Evolutionary conservation across 2,329 filamentous ascomycete species (phyloP), one percentile per base, ranked within the genome.

Genomic region (Didymellaceae sp.): DNA sequence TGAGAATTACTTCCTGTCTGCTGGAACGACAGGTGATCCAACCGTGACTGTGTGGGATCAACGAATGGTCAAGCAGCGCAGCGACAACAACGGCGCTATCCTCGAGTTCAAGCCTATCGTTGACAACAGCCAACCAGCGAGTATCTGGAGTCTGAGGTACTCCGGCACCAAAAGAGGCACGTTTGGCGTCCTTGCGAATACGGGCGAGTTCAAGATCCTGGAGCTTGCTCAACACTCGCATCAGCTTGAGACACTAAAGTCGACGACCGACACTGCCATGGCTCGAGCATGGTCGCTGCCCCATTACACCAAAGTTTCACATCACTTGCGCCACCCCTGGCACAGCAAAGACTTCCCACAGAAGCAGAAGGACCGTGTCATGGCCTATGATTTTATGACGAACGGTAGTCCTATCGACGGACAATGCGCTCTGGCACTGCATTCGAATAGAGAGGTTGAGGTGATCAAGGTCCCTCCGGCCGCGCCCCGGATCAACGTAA

Each of bases 1-100:
- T 61, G 85, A 87, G 58, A 91, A 94, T 62, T 93, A 91, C 71
- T 93, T 94, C 74, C 86, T 90, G 1, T 92, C 90, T 1, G 90
- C 89, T 11, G 78, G 78, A 1, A 87, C 87, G 2, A 76, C 90
- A 10, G 88, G 90, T 51, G 86, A 90, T 40, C 87, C 89, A 0
- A 85, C 85, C 6, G 80, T 93, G 42, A 86, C 88, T 69, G 80
- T 93, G 24, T 93, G 89, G 89, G 89, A 93, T 66, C 84, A 87
- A 20, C 85, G 89, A 5, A 79, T 75, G 62, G 70, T 71, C 20
- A 65, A 66, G 48, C 60, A 71, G 59, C 54, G 65, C 31, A 54
- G 52, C 51, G 54, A 50, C 20, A 87, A 83, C 14, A 67, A 53
- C 22, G 78, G 77, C 6, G 75, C 83, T 14, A 80, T 84, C 1